Evolutionary conservation across 2,329 filamentous ascomycete species (phyloP).

Genomic region (Pseudogymnoascus sp.): DNA sequence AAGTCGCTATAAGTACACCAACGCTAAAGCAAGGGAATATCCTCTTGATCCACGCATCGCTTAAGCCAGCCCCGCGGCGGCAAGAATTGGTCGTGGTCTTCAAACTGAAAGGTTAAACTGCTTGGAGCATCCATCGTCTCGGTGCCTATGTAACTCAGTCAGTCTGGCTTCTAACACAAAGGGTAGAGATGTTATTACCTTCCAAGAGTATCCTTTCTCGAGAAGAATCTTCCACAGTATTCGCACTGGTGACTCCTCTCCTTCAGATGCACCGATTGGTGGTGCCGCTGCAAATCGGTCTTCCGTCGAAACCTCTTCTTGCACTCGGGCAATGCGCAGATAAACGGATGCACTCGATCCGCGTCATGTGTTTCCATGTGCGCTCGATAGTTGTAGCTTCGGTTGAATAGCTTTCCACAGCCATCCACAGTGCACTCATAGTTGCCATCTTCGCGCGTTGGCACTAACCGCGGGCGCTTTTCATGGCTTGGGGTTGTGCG

Average conservation of each 20-base stretch:
- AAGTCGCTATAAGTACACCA: neutral
- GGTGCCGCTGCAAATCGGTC: slow-evolving; percentile 63
- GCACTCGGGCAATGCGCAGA: slow-evolving; percentile 59
- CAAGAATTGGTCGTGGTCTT: neutral
- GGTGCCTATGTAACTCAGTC: slow-evolving; percentile 46
- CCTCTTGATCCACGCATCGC: neutral
- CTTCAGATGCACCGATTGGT: slow-evolving; percentile 66
- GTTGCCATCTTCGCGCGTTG: slow-evolving; percentile 1
- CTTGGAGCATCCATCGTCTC: slow-evolving; percentile 68
- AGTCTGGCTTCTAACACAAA: slow-evolving; percentile 7
- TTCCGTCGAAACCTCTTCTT: slow-evolving; percentile 72
- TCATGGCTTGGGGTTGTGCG: neutral
- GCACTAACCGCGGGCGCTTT: neutral
- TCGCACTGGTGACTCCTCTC: slow-evolving; percentile 62
- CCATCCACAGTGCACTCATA: slow-evolving; percentile 51
- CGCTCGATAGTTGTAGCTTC: slow-evolving; percentile 79
- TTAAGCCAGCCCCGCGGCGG: neutral
- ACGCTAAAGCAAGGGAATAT: neutral
- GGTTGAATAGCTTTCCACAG: slow-evolving; percentile 72
- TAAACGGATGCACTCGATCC: slow-evolving; percentile 60
- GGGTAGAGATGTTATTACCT: slow-evolving; percentile 45
- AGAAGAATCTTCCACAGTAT: slow-evolving; percentile 64
- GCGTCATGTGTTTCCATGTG: slow-evolving; percentile 81
- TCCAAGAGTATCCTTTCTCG: slow-evolving; percentile 73
- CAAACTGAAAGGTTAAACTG: slow-evolving; percentile 38